Conservation (phyloP, 2,329 filamentous ascomycete species). For the Cercospora nicotianae region DNA sequence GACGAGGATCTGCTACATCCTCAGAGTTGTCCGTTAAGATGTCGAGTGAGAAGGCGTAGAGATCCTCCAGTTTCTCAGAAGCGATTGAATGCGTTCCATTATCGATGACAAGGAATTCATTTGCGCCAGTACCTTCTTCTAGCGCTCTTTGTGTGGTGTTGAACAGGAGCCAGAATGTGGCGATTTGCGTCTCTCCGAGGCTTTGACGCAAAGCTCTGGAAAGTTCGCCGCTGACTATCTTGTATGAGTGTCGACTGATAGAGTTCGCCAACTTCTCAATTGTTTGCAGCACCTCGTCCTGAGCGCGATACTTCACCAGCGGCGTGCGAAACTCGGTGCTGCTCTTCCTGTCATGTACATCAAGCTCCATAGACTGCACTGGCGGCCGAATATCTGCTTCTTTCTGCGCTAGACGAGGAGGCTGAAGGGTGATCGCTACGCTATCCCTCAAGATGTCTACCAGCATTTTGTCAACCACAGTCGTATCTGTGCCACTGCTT, state of each 20-base stretch:
- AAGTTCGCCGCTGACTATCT: constrained; percentile 60
- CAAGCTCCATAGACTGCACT: constrained; percentile 27
- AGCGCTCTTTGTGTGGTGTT: constrained; percentile 65
- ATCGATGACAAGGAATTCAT: constrained; percentile 59
- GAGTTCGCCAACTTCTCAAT: constrained; percentile 38
- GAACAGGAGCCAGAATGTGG: constrained; percentile 78
- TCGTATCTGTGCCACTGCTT: constrained; percentile 62
- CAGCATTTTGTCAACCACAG: constrained; percentile 66
- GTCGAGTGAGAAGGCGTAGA: constrained; percentile 68
- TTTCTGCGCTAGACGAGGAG: constrained; percentile 18
- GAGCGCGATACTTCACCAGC: constrained; percentile 32
- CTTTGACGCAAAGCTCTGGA: constrained; percentile 62
- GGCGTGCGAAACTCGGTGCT: constrained; percentile 29
- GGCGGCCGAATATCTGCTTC: constrained; percentile 16
- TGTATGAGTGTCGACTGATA: constrained; percentile 32
- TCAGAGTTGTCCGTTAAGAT: constrained; percentile 52
- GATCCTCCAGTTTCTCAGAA: constrained; percentile 53
- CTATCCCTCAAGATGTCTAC: constrained; percentile 72
- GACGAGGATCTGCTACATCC: constrained; percentile 62
- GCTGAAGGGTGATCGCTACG: constrained; percentile 54
- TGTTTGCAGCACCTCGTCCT: constrained; percentile 29
- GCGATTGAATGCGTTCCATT: background rate
- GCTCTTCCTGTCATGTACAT: constrained; percentile 19
- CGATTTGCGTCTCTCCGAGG: constrained; percentile 60
- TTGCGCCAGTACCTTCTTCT: constrained; percentile 55